These are phyloP conservation scores for Boletales sp. DNA, from an alignment of 768 basidiomycete genomes.

Conservation along the genomic window DNA sequence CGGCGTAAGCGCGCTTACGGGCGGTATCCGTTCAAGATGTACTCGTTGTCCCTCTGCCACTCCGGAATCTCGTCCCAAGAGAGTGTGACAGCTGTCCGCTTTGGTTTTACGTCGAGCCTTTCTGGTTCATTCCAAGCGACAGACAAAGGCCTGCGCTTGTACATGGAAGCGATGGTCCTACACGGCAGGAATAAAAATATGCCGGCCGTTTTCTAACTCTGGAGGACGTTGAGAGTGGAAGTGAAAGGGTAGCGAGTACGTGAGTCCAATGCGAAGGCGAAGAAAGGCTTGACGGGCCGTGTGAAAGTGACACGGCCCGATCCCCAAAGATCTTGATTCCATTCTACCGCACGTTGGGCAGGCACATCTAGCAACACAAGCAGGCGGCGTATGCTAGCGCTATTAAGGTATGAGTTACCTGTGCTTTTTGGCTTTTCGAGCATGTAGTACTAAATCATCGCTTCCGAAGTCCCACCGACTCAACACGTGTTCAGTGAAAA, in stretches of 20 bases:
- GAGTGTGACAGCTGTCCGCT: constrained; percentile 26
- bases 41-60: constrained; percentile 75
- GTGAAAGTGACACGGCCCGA: constrained; percentile 13
- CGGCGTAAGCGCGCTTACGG: constrained; percentile 38
- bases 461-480: constrained; percentile 18
- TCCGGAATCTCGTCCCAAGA: constrained; percentile 58
- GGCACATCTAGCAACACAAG: background rate
- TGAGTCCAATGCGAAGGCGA: background rate
- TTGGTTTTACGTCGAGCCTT: constrained; percentile 1
- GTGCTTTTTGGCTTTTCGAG: too few relatives aligned
- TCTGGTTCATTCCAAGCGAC: constrained; percentile 8
- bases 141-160: constrained; percentile 9
- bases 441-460: constrained; percentile 2
- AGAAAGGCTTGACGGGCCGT: background rate
- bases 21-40: constrained; percentile 66
- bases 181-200: constrained; percentile 2
- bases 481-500: constrained; percentile 14
- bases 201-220: background rate
- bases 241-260: background rate
- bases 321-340: constrained; percentile 22
- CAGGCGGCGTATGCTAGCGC: too few relatives aligned
- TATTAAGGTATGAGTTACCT: too few relatives aligned
- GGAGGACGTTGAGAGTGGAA: constrained; percentile 4
- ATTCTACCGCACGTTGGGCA: constrained; percentile 21
- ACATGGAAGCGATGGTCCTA: constrained; percentile 4